Base-by-base conservation (phyloP, 441 rosid species). In the Populus hybrid region DNA sequence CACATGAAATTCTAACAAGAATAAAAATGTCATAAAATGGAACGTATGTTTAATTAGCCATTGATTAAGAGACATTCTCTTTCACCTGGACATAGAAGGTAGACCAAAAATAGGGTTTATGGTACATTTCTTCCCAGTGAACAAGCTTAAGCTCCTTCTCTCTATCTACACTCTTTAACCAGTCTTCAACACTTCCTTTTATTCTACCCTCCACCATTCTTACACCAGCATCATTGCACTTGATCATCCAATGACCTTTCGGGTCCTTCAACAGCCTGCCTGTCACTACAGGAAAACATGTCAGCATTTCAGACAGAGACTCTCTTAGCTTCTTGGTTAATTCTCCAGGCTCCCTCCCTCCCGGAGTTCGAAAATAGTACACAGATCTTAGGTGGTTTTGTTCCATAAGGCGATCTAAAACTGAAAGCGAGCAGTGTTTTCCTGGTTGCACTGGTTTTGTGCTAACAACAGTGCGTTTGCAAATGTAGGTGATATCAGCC, bases 391-490 rank as follows among this genome's bases (percentile, higher is more conserved):
- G 32, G 71, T 88, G 89, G 69, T 84, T 88, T 26, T 80, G 88
- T 46, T 92, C 93, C 97, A 92, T 90, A 1, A 86, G 81, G 10
- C 89, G 88, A 77, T 90, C 95, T 5, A 93, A 80, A 71, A 86
- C 95, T 0, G 97, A 90, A 8, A 88, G 75, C 20, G 78, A 70
- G 76, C 78, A 80, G 77, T 34, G 23, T 70, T 78, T 71, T 16
- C 88, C 89, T 20, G 84, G 86, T 53, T 83, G 85, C 32, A 87
- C 86, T 1, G 93, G 84, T 73, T 81, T 85, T 23, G 93, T 79
- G 90, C 98, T 93, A 53, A 89, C 90, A 12, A 87, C 91, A 1
- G 93, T 89, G 74, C 94, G 84, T 84, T 90, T 93, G 84, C 93
- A 83, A 2, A 77, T 77, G 65, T 73, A 75, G n/a, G 82, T 85